Evolutionary conservation across 495 filamentous ascomycete genomes (phyloP), one percentile per base, ranked within the genome.

Genomic region (Penicillium goetzii): DNA sequence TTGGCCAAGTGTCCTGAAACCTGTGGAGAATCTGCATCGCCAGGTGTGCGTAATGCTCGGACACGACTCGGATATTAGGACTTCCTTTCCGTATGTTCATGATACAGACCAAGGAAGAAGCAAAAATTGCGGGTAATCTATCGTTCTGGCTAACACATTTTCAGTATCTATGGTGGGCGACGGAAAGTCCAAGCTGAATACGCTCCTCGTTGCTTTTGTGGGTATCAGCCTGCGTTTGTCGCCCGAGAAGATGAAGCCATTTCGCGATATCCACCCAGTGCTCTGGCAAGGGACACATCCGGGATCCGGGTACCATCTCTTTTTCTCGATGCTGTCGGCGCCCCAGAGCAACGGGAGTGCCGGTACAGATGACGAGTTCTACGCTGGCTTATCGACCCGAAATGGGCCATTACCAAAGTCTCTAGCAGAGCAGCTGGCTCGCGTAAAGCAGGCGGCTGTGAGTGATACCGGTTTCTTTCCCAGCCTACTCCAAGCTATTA

Each of bases 1-100:
- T 53, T 53, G 50, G 50, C 50, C 50, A 53, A 30, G 50, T 53
- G 30, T 53, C 30, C 30, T 53, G 50, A 53, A 32, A 30, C 19
- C n/a, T 32, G 50, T 53, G 50, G 30, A n/a, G 50, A 9, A 32
- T 33, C 4, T 53, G 26, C 23, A 32, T 53, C 15, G 17, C 26
- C 26, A 32, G 50, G 7, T 33, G 50, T n/a, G 26, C 30, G 19
- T 14, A 26, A 33, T 53, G 50, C 50, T 53, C 26, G 30, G 50
- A 17, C 4, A 32, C 50, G 1, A 32, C 50, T 9, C 15, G 26
- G 30, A 53, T 53, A n/a, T 32, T 53, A 2, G 50, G 30, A 1
- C 14, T 12, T 28, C 50, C 50, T 32, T 53, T 53, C 4, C 50
- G 50, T n/a, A 53, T 28, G 21, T 53, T 32, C 50, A 32, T 53